These are phyloP conservation scores for Aleurites moluccanus DNA, from an alignment of 441 rosid genomes.

Conservation along the genomic window DNA sequence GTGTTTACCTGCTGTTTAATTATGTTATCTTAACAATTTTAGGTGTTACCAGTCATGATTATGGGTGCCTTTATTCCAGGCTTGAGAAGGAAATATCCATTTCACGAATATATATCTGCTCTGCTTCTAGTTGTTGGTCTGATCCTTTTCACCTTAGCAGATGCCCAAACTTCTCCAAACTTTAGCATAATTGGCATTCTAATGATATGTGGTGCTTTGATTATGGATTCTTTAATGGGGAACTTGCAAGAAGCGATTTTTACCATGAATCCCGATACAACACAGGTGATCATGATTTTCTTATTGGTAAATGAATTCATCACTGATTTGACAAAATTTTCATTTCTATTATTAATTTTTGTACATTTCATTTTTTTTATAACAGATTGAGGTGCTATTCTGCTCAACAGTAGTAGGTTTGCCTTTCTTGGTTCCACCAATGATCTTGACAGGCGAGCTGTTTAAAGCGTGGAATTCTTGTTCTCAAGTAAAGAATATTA, in stretches of 20 bases:
- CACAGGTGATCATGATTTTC: slow-evolving; percentile 48
- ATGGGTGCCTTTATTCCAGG: slow-evolving; percentile 90
- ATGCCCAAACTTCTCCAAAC: slow-evolving; percentile 74
- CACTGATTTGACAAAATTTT: slow-evolving; percentile 3
- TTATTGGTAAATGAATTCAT: background rate
- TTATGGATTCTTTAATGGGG: slow-evolving; percentile 81
- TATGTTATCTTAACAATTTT: slow-evolving; percentile 10
- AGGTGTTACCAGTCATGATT: slow-evolving; percentile 84
- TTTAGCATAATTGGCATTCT: slow-evolving; percentile 67
- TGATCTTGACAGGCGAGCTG: slow-evolving; percentile 82
- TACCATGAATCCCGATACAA: slow-evolving; percentile 72
- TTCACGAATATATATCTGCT: slow-evolving; percentile 73
- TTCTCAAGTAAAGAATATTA: slow-evolving; percentile 48
- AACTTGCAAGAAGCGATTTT: slow-evolving; percentile 93
- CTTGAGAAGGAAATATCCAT: slow-evolving; percentile 68
- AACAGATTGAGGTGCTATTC: slow-evolving; percentile 78
- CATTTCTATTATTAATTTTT: background rate
- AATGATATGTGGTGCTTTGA: slow-evolving; percentile 66
- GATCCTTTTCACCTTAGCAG: slow-evolving; percentile 76
- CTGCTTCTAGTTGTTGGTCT: slow-evolving; percentile 66
- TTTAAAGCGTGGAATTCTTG: slow-evolving; percentile 78
- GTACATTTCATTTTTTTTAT: background rate
- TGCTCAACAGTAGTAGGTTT: slow-evolving; percentile 78
- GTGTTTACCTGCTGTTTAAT: background rate
- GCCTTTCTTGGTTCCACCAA: slow-evolving; percentile 76